Percentiles rank a stretch among this genome's conserved stretches.
Conservation (phyloP, 2,329 filamentous ascomycete genomes). For the Metarhizium rileyi region DNA sequence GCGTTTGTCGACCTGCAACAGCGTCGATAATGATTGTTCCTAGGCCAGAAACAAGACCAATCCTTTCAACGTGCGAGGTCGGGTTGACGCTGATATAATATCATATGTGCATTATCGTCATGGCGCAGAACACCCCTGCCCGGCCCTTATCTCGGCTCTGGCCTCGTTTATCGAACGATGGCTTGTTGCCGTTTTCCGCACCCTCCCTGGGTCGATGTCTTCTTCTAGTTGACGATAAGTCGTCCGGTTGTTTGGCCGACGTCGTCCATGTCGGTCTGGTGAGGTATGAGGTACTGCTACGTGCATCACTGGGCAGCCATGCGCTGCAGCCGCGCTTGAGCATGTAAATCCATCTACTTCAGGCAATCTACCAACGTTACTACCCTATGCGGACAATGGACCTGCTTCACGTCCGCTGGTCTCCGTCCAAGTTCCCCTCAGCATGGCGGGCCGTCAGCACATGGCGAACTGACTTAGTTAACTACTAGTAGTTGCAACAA, state of each 20-base stretch:
- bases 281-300: conserved; percentile 20
- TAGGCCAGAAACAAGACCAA: too few relatives aligned
- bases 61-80: too few relatives aligned
- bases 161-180: background rate
- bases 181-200: background rate
- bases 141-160: background rate
- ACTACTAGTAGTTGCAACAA: too few relatives aligned
- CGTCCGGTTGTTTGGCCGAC: too few relatives aligned
- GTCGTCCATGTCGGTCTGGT: background rate
- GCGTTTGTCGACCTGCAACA: too few relatives aligned
- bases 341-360: conserved; percentile 11
- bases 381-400: background rate
- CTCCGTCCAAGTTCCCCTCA: conserved; percentile 1
- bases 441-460: conserved; percentile 3
- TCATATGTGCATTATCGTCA: conserved; percentile 1
- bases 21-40: too few relatives aligned
- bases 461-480: conserved; percentile 4
- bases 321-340: conserved; percentile 15
- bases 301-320: conserved; percentile 26
- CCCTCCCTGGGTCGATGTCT: too few relatives aligned
- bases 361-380: background rate
- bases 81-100: too few relatives aligned
- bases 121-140: background rate
- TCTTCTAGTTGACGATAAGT: too few relatives aligned
- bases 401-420: conserved; percentile 1